phyloP scores from a whole-genome alignment of 371 early-diverging fungal species.

The Mycotypha africana region DNA sequence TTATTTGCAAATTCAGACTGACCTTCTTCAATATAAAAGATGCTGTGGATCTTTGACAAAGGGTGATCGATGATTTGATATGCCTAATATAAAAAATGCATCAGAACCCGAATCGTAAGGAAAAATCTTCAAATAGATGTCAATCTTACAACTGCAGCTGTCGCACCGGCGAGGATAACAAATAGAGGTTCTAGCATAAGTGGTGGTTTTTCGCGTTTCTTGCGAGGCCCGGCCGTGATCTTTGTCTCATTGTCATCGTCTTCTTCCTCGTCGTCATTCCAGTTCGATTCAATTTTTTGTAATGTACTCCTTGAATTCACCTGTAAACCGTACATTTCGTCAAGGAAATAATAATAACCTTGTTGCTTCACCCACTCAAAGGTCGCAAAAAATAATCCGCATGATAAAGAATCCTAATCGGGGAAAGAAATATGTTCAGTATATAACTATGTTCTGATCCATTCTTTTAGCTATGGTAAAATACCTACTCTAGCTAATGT shows the following conservation, averaged over 20 bases:
- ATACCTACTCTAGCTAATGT: constrained; percentile 55
- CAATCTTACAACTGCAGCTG: constrained; percentile 53
- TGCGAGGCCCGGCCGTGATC: constrained; percentile 1
- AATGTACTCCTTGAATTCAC: constrained; percentile 35
- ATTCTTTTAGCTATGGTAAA: too few relatives aligned
- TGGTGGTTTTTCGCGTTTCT: constrained; percentile 39
- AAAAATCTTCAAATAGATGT: not conserved
- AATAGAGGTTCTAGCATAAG: constrained; percentile 61
- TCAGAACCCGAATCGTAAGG: not conserved
- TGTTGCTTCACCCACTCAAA: constrained; percentile 75
- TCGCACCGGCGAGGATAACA: constrained; percentile 66
- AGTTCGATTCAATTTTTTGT: constrained; percentile 23
- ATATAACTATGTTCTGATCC: too few relatives aligned
- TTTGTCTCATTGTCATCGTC: constrained; percentile 6
- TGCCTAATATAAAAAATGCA: constrained; percentile 25
- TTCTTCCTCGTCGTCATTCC: constrained; percentile 17
- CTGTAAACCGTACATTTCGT: constrained; percentile 52
- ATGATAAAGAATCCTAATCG: constrained; percentile 65
- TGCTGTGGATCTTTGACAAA: constrained; percentile 62
- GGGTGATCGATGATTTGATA: constrained; percentile 75
- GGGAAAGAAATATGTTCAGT: not conserved
- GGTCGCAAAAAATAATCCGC: constrained; percentile 72
- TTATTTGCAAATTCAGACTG: constrained; percentile 48
- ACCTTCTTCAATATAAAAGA: constrained; percentile 63
- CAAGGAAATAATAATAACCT: constrained; percentile 55